Evolutionary conservation across 768 basidiomycete genomes (phyloP), one percentile per base, ranked within the genome.

Genomic region (Lentinula detonsa): DNA sequence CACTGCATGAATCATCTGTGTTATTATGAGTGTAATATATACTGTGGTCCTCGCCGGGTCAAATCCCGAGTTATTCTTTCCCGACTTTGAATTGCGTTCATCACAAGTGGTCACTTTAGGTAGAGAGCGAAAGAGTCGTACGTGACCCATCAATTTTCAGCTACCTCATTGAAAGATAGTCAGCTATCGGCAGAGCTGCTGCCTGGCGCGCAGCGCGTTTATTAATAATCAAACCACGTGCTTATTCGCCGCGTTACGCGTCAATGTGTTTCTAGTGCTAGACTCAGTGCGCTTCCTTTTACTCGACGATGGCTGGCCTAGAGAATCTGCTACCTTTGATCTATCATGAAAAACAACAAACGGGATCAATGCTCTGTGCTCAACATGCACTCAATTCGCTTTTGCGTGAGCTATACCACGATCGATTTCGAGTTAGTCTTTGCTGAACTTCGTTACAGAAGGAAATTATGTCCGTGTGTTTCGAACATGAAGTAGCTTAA

Each of bases 381-480:
- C 91, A 93, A 68, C 90, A 94, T 73, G 90, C 92, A 7, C 77
- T 94, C 35, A 94, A 93, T 69, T 83, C 83, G 16, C 77, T 94
- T 18, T 78, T 93, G 34, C 91, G 91, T 93, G 66, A 64, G 87
- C 59, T 62, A 50, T 11, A 40, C 42, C 13, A 8, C 16, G 8
- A 4, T 15, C 51, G 31, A 6, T 28, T 35, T 48, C 9, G 21
- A 7, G 43, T 7, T 16, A 45, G 5, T 16, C 13, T 48, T 51
- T 28, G 50, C 50, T 56, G 42, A 39, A 13, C 18, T 5, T 55
- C 62, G 42, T 59, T 57, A 45, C 56, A 79, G 79, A 80, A 65
- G 76, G 75, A 62, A 75, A 78, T 70, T 79, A 77, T 73, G 76
- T 78, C 61, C 65, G 77, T 66, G 62, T 34, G 63, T 61, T 7